Evolutionary conservation across 1,284 basidiomycete species (phyloP).

Genomic region (Meripilus lineatus): DNA sequence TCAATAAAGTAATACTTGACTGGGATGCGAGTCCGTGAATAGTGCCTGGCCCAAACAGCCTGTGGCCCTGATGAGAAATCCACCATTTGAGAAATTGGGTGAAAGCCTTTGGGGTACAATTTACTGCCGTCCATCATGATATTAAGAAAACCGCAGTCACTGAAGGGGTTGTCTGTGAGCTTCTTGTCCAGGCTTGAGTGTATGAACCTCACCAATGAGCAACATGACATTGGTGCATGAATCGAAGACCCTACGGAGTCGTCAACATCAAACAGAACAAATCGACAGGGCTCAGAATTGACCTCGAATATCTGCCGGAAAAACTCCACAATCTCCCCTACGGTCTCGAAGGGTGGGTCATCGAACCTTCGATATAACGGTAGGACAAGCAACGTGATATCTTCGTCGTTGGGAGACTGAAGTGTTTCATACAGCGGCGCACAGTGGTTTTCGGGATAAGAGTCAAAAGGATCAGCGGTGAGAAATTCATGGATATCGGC

Average conservation of each 20-base stretch:
- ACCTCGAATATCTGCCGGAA: too few species aligned
- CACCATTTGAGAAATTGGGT: slow-evolving; percentile 18
- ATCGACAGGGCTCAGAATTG: too few species aligned
- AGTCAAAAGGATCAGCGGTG: background rate
- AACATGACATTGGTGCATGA: too few species aligned
- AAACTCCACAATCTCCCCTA: too few species aligned
- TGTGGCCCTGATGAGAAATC: slow-evolving; percentile 11
- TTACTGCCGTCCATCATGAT: slow-evolving; percentile 33
- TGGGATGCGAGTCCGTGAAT: too few species aligned
- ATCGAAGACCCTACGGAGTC: too few species aligned
- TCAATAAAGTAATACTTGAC: too few species aligned
- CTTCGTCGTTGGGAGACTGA: slow-evolving; percentile 12
- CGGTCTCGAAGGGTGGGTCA: too few species aligned
- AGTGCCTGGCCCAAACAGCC: slow-evolving; percentile 11
- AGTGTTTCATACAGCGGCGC: slow-evolving; percentile 23
- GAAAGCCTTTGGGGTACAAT: slow-evolving; percentile 25
- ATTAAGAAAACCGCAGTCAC: slow-evolving; percentile 20
- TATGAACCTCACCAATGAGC: too few species aligned
- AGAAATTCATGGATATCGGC: slow-evolving; percentile 9
- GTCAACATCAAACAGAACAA: too few species aligned
- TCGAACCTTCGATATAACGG: slow-evolving; percentile 17
- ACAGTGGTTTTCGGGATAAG: slow-evolving; percentile 12
- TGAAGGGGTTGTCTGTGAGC: too few species aligned
- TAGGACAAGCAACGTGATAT: slow-evolving; percentile 20
- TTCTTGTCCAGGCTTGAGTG: too few species aligned